These are phyloP conservation scores for Neurospora sp. DNA, from an alignment of 495 filamentous ascomycete species.

Conservation along the genomic window DNA sequence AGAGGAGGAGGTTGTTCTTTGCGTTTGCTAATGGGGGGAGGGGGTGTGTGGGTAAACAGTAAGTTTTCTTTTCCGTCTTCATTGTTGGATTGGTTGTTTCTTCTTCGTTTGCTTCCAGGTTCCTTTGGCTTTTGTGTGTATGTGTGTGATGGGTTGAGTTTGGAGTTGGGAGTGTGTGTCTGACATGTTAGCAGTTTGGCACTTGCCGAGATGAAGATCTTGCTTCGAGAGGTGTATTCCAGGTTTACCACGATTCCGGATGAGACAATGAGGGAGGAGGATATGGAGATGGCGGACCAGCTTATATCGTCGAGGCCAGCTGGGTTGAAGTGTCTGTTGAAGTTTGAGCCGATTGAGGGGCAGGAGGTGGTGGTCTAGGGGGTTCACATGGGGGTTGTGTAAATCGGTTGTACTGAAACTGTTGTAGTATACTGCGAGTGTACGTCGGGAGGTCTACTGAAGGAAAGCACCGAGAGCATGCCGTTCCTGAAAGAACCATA, in stretches of 20 bases:
- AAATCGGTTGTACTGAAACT: not conserved
- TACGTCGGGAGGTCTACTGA: not conserved
- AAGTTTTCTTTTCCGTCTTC: slow-evolving; percentile 13
- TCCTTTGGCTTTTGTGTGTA: not conserved
- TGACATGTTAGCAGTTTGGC: slow-evolving; percentile 39
- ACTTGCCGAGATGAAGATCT: slow-evolving; percentile 55
- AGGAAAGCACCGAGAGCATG: not conserved
- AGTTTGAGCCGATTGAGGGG: slow-evolving; percentile 18
- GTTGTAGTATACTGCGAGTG: not conserved
- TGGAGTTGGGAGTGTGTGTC: not conserved
- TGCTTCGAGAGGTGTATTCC: slow-evolving; percentile 49
- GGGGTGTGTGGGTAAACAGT: slow-evolving; percentile 50
- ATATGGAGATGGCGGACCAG: slow-evolving; percentile 51
- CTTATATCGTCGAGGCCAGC: slow-evolving; percentile 49
- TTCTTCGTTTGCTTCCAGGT: not conserved
- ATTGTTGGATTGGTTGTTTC: not conserved
- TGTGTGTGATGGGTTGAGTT: not conserved
- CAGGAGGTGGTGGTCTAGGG: not conserved
- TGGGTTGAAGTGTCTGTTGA: slow-evolving; percentile 44
- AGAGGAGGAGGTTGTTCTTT: slow-evolving; percentile 32
- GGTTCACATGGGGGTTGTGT: not conserved
- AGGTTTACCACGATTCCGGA: slow-evolving; percentile 44
- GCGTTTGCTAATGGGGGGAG: slow-evolving; percentile 45
- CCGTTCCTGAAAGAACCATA: not conserved
- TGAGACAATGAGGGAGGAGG: slow-evolving; percentile 37